Percentiles rank a stretch among this genome's conserved stretches.
phyloP scores from a whole-genome alignment of 768 basidiomycete species.

The Russula earlei region DNA sequence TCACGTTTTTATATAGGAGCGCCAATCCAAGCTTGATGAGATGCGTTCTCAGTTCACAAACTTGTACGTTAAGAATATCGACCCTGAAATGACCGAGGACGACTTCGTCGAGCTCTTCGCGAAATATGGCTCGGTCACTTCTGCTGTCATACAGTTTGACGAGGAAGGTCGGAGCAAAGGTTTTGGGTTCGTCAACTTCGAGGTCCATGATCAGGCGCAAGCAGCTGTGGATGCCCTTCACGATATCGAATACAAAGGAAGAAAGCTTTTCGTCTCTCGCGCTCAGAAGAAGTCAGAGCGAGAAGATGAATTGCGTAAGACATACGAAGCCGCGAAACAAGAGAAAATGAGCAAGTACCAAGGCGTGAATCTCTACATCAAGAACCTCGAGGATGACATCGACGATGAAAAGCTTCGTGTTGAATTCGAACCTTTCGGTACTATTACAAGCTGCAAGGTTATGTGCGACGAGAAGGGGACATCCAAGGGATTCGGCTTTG shows the following conservation, averaged over 20 bases:
- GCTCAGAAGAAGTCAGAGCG: conserved; percentile 99
- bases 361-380: conserved; percentile 98
- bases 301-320: conserved; percentile 88
- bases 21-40: conserved; percentile 97
- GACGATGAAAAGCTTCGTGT: conserved; percentile 94
- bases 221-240: conserved; percentile 83
- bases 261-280: conserved; percentile 89
- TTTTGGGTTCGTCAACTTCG: conserved; percentile 97
- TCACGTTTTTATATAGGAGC: conserved; percentile 47
- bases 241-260: conserved; percentile 75
- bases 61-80: conserved; percentile 96
- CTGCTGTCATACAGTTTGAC: conserved; percentile 75
- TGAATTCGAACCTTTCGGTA: conserved; percentile 95
- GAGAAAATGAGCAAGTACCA: conserved; percentile 98
- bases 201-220: conserved; percentile 85
- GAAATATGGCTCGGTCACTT: conserved; percentile 75
- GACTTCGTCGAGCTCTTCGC: conserved; percentile 80
- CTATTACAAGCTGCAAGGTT: conserved; percentile 97
- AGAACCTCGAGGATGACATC: conserved; percentile 97
- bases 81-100: conserved; percentile 70
- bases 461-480: conserved; percentile 94
- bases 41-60: conserved; percentile 97
- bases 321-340: conserved; percentile 92
- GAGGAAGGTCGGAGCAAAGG: conserved; percentile 91
- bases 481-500: conserved; percentile 97